These are phyloP conservation scores for Aspergillus brasiliensis DNA, from an alignment of 2,329 filamentous ascomycete genomes.

Conservation along the genomic window DNA sequence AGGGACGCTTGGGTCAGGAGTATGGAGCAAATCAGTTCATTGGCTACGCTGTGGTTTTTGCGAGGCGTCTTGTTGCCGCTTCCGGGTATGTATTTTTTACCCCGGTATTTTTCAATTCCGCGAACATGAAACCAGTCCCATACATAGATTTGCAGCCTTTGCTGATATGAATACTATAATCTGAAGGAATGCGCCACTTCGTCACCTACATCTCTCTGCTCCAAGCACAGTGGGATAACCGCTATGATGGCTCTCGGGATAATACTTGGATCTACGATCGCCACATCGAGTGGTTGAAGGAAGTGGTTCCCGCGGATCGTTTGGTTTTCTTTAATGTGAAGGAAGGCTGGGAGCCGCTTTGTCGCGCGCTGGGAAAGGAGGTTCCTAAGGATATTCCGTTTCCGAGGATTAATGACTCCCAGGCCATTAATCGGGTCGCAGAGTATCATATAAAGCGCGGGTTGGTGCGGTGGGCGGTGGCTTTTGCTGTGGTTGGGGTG, in stretches of 20 bases:
- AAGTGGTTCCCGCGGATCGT: background rate
- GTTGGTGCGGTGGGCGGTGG: no score
- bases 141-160: no score
- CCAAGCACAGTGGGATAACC: conserved; percentile 10
- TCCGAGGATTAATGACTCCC: background rate
- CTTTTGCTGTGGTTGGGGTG: no score
- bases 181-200: no score
- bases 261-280: background rate
- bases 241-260: conserved; percentile 13
- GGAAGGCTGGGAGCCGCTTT: conserved; percentile 22
- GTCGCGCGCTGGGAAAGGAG: conserved; percentile 13
- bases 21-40: background rate
- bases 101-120: no score
- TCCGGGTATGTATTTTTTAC: background rate
- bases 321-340: conserved; percentile 15
- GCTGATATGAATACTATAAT: no score
- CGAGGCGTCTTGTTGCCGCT: conserved; percentile 1
- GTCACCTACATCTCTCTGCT: background rate
- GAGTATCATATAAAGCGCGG: no score
- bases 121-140: no score
- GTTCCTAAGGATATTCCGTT: conserved; percentile 7
- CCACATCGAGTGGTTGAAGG: background rate
- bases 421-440: background rate
- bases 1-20: conserved; percentile 10
- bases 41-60: background rate